Conservation (phyloP, 805 yeast species). For the Kodamaea lidongshanica region DNA sequence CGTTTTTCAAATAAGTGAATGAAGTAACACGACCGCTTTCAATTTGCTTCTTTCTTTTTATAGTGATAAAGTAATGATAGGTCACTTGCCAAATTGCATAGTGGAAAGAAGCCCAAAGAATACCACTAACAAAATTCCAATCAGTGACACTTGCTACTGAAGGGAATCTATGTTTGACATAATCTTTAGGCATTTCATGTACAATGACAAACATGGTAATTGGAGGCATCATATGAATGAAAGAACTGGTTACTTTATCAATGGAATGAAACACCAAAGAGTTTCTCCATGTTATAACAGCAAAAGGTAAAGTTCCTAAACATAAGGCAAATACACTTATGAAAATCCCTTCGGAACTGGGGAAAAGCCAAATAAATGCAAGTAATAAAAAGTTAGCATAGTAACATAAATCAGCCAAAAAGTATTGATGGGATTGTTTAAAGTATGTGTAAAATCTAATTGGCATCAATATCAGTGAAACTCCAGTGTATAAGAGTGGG, state of each 20-base stretch:
- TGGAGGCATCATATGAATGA: conserved; percentile 89
- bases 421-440: conserved; percentile 75
- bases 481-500: conserved; percentile 64
- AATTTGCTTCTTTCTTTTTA: conserved; percentile 71
- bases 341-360: conserved; percentile 65
- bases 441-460: conserved; percentile 77
- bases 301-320: conserved; percentile 86
- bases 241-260: conserved; percentile 87
- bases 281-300: conserved; percentile 93
- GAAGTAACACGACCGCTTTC: conserved; percentile 82
- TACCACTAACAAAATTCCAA: conserved; percentile 68
- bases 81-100: conserved; percentile 86
- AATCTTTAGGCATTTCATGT: conserved; percentile 58
- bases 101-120: conserved; percentile 71
- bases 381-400: conserved; percentile 72
- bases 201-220: conserved; percentile 79
- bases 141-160: conserved; percentile 62
- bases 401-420: conserved; percentile 88
- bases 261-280: conserved; percentile 86
- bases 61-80: conserved; percentile 89
- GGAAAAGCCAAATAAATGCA: conserved; percentile 76
- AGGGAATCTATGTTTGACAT: conserved; percentile 60
- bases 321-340: conserved; percentile 80
- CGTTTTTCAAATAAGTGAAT: conserved; percentile 73
- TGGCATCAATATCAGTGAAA: conserved; percentile 67